Base-by-base conservation (phyloP, 371 early-diverging fungal genomes). In the Mucor ambiguus region DNA sequence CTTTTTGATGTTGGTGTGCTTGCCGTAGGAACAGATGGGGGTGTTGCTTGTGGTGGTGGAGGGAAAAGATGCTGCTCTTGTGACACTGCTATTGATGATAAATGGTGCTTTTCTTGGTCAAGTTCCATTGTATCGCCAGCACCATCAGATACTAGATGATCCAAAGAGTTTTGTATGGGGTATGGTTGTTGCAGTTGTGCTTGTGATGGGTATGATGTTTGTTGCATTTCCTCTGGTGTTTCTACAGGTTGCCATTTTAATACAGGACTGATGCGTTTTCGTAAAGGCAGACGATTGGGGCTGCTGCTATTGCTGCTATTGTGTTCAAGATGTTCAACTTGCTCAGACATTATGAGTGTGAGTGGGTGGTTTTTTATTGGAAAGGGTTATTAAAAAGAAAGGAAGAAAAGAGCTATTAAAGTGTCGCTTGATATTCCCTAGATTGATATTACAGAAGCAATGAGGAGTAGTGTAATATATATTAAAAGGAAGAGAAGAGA, bases 191-290 rank as follows among this genome's bases (percentile, higher is more conserved):
- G 58, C 37, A 22, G 46, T 29, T 54, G 54, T 54, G 22, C 26
- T 28, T 54, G 46, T 43, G 41, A 38, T 29, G 58, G 67, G 49
- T 67, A 61, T 56, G 61, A 46, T 55, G 57, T 49, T 59, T 59
- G 66, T 46, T 62, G n/a, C 41, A 64, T 67, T 58, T 73, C 74
- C 64, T 75, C 69, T 28, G 75, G 72, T 43, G 75, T 75, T 48
- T 75, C 75, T 57, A 75, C 75, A 20, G 75, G 69, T 35, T 72
- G 72, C 69, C 75, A 75, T 72, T 75, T 69, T 41, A 75, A 63
- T 18, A 72, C 61, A 26, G 75, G 75, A 22, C 58, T 38, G 16
- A 75, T 63, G 28, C 75, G 72, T 60, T 75, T 75, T 67, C 75
- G 65, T 60, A 75, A 44, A n/a, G 75, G 75, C 49, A 75, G 54